Evolutionary conservation across 768 basidiomycete species (phyloP).

Genomic region (Mycena leptocephala): DNA sequence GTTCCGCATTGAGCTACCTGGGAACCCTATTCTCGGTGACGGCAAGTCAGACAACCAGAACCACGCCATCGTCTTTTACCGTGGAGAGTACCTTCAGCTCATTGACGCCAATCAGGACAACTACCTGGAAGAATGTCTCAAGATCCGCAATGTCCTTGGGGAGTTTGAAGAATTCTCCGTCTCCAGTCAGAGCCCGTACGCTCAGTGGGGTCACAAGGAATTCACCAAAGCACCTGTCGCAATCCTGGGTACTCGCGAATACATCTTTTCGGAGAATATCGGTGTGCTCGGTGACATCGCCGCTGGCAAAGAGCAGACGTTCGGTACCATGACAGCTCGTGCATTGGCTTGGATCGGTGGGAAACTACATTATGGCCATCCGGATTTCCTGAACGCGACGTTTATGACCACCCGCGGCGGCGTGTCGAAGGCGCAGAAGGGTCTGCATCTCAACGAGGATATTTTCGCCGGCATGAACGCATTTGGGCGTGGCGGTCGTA

Average conservation of each 20-base stretch:
- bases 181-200: conserved; percentile 95
- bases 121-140: conserved; percentile 98
- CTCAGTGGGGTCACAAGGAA: conserved; percentile 96
- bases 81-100: conserved; percentile 98
- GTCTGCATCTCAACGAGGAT: conserved; percentile 98
- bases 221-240: conserved; percentile 94
- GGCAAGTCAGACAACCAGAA: conserved; percentile 99
- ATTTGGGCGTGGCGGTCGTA: conserved; percentile 96
- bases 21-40: conserved; percentile 98
- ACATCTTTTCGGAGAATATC: conserved; percentile 99
- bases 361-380: conserved; percentile 98
- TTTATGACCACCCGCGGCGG: conserved; percentile 99
- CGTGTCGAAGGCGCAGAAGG: conserved; percentile 99
- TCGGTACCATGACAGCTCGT: conserved; percentile 98
- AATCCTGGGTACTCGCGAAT: conserved; percentile 98
- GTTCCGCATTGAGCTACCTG: conserved; percentile 97
- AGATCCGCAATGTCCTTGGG: conserved; percentile 97
- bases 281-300: conserved; percentile 99
- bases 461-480: conserved; percentile 99
- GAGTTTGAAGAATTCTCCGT: conserved; percentile 97
- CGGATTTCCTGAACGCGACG: conserved; percentile 97
- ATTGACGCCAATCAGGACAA: conserved; percentile 99
- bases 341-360: conserved; percentile 98
- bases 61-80: conserved; percentile 99
- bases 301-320: conserved; percentile 99